Percentiles rank a stretch among this genome's conserved stretches.
Evolutionary conservation across 805 yeast species (phyloP).

Genomic region (Lachancea waltii): DNA sequence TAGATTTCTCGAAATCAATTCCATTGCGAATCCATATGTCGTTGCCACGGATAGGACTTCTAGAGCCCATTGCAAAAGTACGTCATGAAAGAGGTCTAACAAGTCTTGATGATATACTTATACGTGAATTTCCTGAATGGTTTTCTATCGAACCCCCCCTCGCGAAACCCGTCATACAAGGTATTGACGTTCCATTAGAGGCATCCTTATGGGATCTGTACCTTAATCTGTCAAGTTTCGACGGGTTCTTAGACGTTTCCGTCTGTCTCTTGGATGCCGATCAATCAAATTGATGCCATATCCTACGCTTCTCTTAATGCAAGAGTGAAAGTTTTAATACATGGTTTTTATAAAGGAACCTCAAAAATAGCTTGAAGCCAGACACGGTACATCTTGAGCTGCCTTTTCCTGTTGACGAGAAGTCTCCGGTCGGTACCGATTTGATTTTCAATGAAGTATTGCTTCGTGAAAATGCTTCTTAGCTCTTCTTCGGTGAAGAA

Average conservation of each 20-base stretch:
- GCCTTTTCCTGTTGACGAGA: constrained; percentile 85
- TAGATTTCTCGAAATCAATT: constrained; percentile 29
- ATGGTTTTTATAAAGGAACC: constrained; percentile 27
- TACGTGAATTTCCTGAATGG: constrained; percentile 38
- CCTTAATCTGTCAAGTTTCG: constrained; percentile 42
- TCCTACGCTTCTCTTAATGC: no score
- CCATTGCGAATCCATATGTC: constrained; percentile 47
- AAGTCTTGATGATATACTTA: constrained; percentile 38
- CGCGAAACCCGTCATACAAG: constrained; percentile 38
- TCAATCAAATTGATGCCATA: no score
- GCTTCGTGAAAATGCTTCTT: constrained; percentile 57
- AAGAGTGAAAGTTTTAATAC: no score
- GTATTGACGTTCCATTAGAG: constrained; percentile 42
- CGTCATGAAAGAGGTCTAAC: constrained; percentile 7
- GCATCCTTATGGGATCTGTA: constrained; percentile 43
- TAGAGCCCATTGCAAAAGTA: constrained; percentile 26
- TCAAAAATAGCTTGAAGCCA: constrained; percentile 93
- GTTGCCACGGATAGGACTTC: constrained; percentile 33
- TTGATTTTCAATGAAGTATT: constrained; percentile 57
- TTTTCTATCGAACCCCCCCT: constrained; percentile 36
- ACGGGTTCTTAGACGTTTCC: constrained; percentile 54
- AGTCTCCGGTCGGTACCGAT: constrained; percentile 88
- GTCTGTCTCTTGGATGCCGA: constrained; percentile 12
- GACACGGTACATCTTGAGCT: constrained; percentile 89
- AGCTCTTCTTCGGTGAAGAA: constrained; percentile 94